phyloP scores from a whole-genome alignment of 2,329 filamentous ascomycete genomes.

The Chaetomium sp. region DNA sequence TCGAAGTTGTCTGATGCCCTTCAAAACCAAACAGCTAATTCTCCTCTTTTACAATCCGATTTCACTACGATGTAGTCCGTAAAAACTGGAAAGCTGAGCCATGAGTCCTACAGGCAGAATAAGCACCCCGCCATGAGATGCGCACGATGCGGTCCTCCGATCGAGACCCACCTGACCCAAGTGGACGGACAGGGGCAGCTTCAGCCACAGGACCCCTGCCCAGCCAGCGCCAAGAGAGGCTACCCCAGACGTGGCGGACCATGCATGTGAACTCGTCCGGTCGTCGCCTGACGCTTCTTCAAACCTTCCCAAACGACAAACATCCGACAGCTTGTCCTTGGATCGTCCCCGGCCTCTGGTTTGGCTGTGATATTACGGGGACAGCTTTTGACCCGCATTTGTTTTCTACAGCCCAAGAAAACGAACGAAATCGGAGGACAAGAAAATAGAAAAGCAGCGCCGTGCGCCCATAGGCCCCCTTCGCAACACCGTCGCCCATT shows the following conservation, averaged over 20 bases:
- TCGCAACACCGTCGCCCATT: no score
- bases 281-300: neutral
- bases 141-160: no score
- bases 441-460: neutral
- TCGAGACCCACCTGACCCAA: no score
- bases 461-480: neutral
- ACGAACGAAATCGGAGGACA: no score
- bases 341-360: neutral
- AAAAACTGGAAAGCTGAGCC: no score
- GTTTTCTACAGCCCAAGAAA: no score
- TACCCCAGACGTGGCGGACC: slow-evolving; percentile 17
- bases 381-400: no score
- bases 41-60: no score
- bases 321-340: neutral
- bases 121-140: slow-evolving; percentile 9
- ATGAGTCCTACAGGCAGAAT: neutral
- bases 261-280: slow-evolving; percentile 7
- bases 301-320: neutral
- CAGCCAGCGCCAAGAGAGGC: neutral
- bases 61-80: no score
- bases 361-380: no score
- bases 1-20: no score
- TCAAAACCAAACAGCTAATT: no score
- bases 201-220: slow-evolving; percentile 1
- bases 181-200: neutral